Evolutionary conservation across 2,329 filamentous ascomycete genomes (phyloP), one percentile per base, ranked within the genome.

Genomic region (Fusarium torulosum): DNA sequence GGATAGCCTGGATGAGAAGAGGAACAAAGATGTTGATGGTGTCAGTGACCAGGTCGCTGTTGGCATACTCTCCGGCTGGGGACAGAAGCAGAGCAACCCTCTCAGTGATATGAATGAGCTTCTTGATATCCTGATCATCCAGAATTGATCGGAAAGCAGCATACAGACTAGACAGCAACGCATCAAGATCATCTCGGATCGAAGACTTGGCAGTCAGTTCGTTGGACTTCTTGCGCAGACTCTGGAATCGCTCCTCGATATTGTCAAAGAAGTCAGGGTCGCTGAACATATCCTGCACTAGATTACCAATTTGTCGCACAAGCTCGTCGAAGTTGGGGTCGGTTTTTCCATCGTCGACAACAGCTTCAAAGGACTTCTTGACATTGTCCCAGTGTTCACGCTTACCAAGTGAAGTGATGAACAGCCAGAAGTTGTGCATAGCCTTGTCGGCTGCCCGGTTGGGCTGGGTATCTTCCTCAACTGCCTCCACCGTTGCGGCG

Each of bases 261-360:
- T 92, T 85, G 45, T 94, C 91, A 72, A 96, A 92, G 78, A 97
- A 97, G 6, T 90, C 86, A 0, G 95, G 94, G 64, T 97, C 91
- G 0, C 89, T 96, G 41, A 98, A 81, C 76, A 97, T 89, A 65
- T 91, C 90, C 74, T 97, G 91, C 6, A 97, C 78, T 6, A 91
- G 87, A 54, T 89, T 87, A 13, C 91, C 91, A 29, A 94, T 81
- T 44, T 96, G 88, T 21, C 84, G 84, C 75, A 96, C 87, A 25
- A 97, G 80, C 15, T 88, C 82, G 72, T 97, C 93, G 61, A 97
- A 96, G 53, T 96, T 89, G 0, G 92, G 91, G 71, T 97, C 93
- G 33, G 88, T 89, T 60, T 90, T 83, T 4, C 91, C 88, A 75
- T 96, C 91, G 44, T 88, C 85, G 74, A 96, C 79, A 38, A 97